Evolutionary conservation across 305 asterid genomes (phyloP), one percentile per base, ranked within the genome.

Genomic region (Solanum hybrid): DNA sequence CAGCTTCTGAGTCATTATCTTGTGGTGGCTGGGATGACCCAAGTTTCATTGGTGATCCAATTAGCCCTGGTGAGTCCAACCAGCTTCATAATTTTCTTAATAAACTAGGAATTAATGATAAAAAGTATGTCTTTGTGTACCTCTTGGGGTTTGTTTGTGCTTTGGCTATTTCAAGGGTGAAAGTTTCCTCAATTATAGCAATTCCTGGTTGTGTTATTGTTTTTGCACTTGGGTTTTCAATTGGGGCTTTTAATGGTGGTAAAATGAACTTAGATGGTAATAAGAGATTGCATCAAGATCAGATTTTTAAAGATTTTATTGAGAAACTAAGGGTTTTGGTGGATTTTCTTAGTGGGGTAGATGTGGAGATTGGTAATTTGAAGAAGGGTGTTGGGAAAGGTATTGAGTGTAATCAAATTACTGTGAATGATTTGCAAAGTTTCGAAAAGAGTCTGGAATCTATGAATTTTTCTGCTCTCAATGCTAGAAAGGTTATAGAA

Each of bases 71-170:
- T 91, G 97, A 94, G 95, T 92, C 95, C 80, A 93, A 92, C 89
- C 93, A 87, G 93, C 88, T 96, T 34, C 92, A 72, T 26, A 90
- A 86, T 89, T 91, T 96, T 88, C 91, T 95, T 87, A 86, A 89
- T 90, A 95, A 94, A 7, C 88, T 94, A 9, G 98, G 98, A 88
- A 92, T 95, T 73, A 95, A 91, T 88, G 97, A 96, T 88, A 95
- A 91, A 90, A 97, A 95, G 92, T 95, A 88, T 90, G 92, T 94
- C 29, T 94, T 94, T 91, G 98, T 97, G 76, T 97, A 94, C 90
- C 91, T 95, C 36, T 93, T 96, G 90, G 99, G 99, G 13, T 95
- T 97, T 90, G 92, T 96, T 85, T 95, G 98, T 89, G 98, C 99
- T 51, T 90, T 96, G 92, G 97, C 96, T 12, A 90, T 97, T 89